Evolutionary conservation across 2,329 filamentous ascomycete genomes (phyloP).

Genomic region (Aspergillus fructus): DNA sequence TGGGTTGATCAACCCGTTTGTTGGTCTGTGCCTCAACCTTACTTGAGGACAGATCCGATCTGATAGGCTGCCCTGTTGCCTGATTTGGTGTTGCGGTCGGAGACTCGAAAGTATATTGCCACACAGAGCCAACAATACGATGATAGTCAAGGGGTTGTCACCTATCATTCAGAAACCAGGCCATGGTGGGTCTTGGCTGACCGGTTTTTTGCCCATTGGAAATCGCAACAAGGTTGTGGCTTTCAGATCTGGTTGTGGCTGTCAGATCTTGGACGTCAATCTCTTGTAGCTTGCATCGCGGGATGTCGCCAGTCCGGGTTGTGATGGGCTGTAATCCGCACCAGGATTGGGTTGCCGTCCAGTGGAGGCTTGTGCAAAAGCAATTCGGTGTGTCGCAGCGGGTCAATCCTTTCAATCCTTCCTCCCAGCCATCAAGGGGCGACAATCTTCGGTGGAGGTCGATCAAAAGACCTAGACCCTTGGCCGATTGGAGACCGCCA

Average conservation of each 20-base stretch:
- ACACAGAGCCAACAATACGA: not conserved
- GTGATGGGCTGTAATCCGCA: slow-evolving; percentile 5
- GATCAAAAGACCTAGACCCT: not conserved
- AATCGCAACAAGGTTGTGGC: slow-evolving; percentile 5
- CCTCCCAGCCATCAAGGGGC: not conserved
- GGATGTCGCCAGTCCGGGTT: not conserved
- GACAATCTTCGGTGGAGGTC: not conserved
- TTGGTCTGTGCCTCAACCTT: not conserved
- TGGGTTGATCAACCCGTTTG: not conserved
- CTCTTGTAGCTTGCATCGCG: not conserved
- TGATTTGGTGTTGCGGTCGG: not conserved
- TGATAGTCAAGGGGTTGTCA: not conserved
- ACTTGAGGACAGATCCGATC: not conserved
- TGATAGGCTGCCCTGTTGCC: slow-evolving; percentile 2
- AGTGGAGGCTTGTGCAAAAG: not conserved
- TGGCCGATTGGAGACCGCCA: not conserved
- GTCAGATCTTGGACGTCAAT: slow-evolving; percentile 2
- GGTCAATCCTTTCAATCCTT: not conserved
- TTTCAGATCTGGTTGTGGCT: slow-evolving; percentile 1
- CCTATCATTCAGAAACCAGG: not conserved
- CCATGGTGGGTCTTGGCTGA: not conserved
- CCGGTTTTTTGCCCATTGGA: not conserved
- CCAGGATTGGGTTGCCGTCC: slow-evolving; percentile 4
- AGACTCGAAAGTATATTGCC: not conserved
- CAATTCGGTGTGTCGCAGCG: not conserved